Conservation (phyloP, 2,329 filamentous ascomycete genomes). For the Leptographium procerum region DNA sequence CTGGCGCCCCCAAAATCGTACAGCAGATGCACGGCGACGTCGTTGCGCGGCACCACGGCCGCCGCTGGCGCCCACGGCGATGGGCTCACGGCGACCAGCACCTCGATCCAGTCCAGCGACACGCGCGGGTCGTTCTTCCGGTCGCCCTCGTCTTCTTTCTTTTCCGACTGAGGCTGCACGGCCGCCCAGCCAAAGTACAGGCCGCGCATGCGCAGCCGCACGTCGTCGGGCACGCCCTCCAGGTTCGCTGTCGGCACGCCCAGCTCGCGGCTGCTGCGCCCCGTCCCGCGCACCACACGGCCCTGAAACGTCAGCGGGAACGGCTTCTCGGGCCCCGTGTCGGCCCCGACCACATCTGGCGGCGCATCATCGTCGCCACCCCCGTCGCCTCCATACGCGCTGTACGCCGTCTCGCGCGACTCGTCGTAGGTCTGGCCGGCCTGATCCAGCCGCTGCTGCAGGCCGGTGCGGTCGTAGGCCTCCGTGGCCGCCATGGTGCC, state of each 20-base stretch:
- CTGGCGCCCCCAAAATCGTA: constrained; percentile 32
- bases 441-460: constrained; percentile 20
- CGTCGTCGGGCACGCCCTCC: constrained; percentile 35
- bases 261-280: constrained; percentile 25
- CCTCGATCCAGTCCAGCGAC: constrained; percentile 43
- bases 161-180: constrained; percentile 19
- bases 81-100: constrained; percentile 45
- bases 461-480: constrained; percentile 23
- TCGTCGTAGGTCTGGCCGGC: constrained; percentile 26
- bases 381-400: constrained; percentile 10
- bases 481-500: constrained; percentile 29
- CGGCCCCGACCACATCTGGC: constrained; percentile 30
- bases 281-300: constrained; percentile 33
- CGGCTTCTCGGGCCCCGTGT: constrained; percentile 38
- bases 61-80: constrained; percentile 32
- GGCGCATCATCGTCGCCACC: constrained; percentile 19
- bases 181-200: constrained; percentile 56
- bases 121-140: constrained; percentile 17
- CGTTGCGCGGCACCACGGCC: constrained; percentile 17
- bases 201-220: constrained; percentile 43
- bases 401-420: constrained; percentile 22
- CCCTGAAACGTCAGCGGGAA: constrained; percentile 43
- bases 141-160: not conserved
- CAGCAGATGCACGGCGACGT: constrained; percentile 42
- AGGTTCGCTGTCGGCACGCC: constrained; percentile 45